Base-by-base conservation (phyloP, 2,329 filamentous ascomycete species). In the Xylaria digitata region DNA sequence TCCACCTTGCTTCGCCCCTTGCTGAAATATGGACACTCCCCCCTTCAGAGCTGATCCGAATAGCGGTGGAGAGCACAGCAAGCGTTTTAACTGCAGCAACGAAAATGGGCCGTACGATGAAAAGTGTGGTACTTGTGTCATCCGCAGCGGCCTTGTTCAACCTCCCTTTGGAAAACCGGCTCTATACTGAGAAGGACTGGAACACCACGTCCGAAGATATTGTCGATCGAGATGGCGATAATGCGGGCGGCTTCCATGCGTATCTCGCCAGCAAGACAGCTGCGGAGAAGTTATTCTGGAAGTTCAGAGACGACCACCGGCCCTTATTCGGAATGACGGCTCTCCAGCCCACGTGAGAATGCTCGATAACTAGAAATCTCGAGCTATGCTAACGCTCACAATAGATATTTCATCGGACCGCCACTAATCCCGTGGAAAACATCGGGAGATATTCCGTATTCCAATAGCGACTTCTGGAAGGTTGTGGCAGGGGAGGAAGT, bases 181-280 rank as follows among this genome's bases (percentile, higher is more conserved):
- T 66, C 4, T 73, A 74, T 43, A 70, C 71, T 2, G 75, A 77
- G 45, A 66, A 63, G 42, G 67, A 75, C 49, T 77, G 75, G 75
- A 76, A 75, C 65, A 72, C 66, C 1, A 70, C 58, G 1, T 70
- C 74, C 8, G 71, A 75, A 32, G 9, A 43, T 3, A 68, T 70
- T 1, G 49, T 75, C 17, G 40, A 62, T 6, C 49, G 68, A 2
- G 26, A 71, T 13, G 73, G 71, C 3, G 52, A 48, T 0, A 62
- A 75, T 0, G 69, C 74, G 5, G 69, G 69, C 3, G 65, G 65
- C 5, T 61, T 76, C n/a, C 69, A 71, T 13, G 72, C 72, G 1
- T 77, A 77, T 45, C 67, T 69, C 8, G 75, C 74, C 2, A 73
- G 72, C 61, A 77, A 77, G 63, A 74, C 72, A 1, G 70, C 67